Percentiles rank a stretch among this genome's conserved stretches.
phyloP scores from a whole-genome alignment of 2,329 filamentous ascomycete species.

The Aspergillus pseudoglaucus region DNA sequence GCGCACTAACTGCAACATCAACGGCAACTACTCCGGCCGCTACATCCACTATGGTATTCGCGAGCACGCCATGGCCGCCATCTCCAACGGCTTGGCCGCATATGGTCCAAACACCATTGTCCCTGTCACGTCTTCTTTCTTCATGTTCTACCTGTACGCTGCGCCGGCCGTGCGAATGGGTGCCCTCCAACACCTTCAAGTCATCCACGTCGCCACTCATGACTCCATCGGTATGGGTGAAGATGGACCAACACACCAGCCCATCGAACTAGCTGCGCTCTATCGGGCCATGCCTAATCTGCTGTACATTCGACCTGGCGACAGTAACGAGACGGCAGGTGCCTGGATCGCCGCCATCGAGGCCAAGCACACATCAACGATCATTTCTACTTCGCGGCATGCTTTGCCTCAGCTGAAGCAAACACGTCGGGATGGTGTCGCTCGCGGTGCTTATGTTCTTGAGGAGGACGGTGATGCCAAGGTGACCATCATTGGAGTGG shows the following conservation, averaged over 20 bases:
- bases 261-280: constrained; percentile 51
- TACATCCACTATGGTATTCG: constrained; percentile 53
- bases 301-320: constrained; percentile 54
- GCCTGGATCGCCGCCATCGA: constrained; percentile 37
- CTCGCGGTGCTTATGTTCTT: constrained; percentile 38
- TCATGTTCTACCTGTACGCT: constrained; percentile 57
- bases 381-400: constrained; percentile 42
- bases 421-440: constrained; percentile 33
- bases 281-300: constrained; percentile 60
- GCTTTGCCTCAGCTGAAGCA: constrained; percentile 33
- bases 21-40: constrained; percentile 47
- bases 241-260: constrained; percentile 58
- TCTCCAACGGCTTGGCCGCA: constrained; percentile 69
- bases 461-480: constrained; percentile 30
- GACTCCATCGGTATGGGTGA: constrained; percentile 56
- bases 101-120: constrained; percentile 51
- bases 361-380: constrained; percentile 34
- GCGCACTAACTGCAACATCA: constrained; percentile 26
- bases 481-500: constrained; percentile 46
- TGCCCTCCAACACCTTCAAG: constrained; percentile 49
- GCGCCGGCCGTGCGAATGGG: constrained; percentile 57
- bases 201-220: constrained; percentile 57
- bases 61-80: constrained; percentile 61
- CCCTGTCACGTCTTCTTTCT: constrained; percentile 54
- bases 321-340: constrained; percentile 51